Evolutionary conservation across 1,139 yeast genomes (phyloP).

Genomic region (Taphrina betulina): DNA sequence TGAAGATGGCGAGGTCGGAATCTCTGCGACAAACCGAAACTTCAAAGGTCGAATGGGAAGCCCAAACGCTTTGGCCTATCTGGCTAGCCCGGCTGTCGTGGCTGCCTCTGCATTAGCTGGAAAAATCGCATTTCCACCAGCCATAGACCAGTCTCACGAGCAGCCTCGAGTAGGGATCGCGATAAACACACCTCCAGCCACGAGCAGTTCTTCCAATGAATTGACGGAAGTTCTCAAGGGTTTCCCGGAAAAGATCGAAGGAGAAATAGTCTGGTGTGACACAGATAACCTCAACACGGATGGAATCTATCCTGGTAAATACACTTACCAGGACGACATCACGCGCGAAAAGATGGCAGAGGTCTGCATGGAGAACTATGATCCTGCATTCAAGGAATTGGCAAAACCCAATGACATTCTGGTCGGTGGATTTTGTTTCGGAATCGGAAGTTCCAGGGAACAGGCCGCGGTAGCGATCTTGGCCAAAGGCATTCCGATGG

Average conservation of each 20-base stretch:
- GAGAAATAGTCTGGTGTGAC: slow-evolving; percentile 91
- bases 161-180: slow-evolving; percentile 34
- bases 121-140: slow-evolving; percentile 83
- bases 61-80: slow-evolving; percentile 88
- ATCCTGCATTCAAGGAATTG: slow-evolving; percentile 75
- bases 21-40: slow-evolving; percentile 96
- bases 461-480: slow-evolving; percentile 97
- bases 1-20: slow-evolving; percentile 95
- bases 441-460: slow-evolving; percentile 98
- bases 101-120: slow-evolving; percentile 97
- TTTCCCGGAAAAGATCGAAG: slow-evolving; percentile 82
- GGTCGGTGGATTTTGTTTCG: slow-evolving; percentile 90
- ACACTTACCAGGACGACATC: slow-evolving; percentile 96
- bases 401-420: slow-evolving; percentile 86
- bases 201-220: slow-evolving; percentile 46
- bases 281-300: slow-evolving; percentile 98
- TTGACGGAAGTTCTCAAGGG: slow-evolving; percentile 76
- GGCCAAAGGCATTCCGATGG: slow-evolving; percentile 88
- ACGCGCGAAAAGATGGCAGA: slow-evolving; percentile 94
- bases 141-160: slow-evolving; percentile 23
- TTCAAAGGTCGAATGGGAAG: slow-evolving; percentile 99
- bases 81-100: slow-evolving; percentile 96
- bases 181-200: slow-evolving; percentile 41
- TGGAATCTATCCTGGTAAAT: slow-evolving; percentile 98
- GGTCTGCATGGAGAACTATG: slow-evolving; percentile 99